Base-by-base conservation (phyloP, 805 yeast species). In the Middelhovenomyces tepae region DNA sequence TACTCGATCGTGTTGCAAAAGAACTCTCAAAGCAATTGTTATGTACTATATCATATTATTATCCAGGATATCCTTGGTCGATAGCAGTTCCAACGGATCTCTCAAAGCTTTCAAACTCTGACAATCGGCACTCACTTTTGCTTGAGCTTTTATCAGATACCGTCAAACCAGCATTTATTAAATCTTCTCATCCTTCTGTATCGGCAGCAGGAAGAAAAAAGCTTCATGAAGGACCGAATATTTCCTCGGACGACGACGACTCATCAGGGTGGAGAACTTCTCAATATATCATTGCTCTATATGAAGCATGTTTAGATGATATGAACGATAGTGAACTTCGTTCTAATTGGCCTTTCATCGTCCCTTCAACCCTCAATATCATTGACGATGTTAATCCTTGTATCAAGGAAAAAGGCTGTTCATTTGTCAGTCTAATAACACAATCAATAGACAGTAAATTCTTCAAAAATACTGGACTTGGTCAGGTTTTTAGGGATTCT, bases 281-380 rank as follows among this genome's bases (percentile, higher is more conserved):
- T 24, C 35, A 34, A 7, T 22, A 20, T 4, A 27, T 27, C 9
- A 22, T 40, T 5, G 30, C 44, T 4, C 13, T 34, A 11, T 18
- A 38, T 4, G 35, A 38, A 31, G 28, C 16, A 19, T 27, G 34
- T 30, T 11, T 38, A 4, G 9, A 21, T 3, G 13, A 28, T 8
- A n/a, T 31, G 3, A 9, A 10, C 2, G 22, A 10, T 17, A 28
- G 20, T 8, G 9, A n/a, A 7, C 7, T 32, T 7, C 36, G 28
- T 16, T 21, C 32, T 11, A 36, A 46, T 35, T 57, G 62, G 59
- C 34, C 56, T 3, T 35, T 54, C 8, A 19, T 58, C 2, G 37
- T 53, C 0, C 61, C 63, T 3, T 40, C 54, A 1, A 36, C 47
- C 10, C 44, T 58, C 11, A 47, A 50, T 19, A 34, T 47, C 20